Percentiles rank a stretch among this genome's conserved stretches.
phyloP scores from a whole-genome alignment of 495 filamentous ascomycete species.

The Friedmanniomyces simplex region DNA sequence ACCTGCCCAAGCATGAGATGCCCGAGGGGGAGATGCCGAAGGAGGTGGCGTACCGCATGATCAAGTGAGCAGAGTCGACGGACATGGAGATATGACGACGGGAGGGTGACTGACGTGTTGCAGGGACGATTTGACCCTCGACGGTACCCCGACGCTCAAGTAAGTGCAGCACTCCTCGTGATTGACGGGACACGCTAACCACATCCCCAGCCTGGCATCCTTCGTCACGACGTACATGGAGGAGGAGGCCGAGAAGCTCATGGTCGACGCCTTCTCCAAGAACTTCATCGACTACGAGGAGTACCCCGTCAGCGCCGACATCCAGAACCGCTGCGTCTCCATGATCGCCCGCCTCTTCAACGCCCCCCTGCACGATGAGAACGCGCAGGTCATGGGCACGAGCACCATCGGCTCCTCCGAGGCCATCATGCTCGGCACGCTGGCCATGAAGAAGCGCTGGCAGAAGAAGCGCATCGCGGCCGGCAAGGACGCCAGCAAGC shows the following conservation, averaged over 20 bases:
- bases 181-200: slow-evolving; percentile 1
- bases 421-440: slow-evolving; percentile 79
- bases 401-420: slow-evolving; percentile 79
- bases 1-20: slow-evolving; percentile 75
- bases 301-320: slow-evolving; percentile 79
- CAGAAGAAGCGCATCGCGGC: slow-evolving; percentile 69
- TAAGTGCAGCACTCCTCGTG: slow-evolving; percentile 32
- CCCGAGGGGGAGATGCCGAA: slow-evolving; percentile 82
- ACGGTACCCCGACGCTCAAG: slow-evolving; percentile 85
- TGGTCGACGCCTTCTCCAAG: slow-evolving; percentile 78
- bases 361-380: slow-evolving; percentile 43
- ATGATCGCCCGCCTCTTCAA: slow-evolving; percentile 91
- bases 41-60: slow-evolving; percentile 87
- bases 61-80: slow-evolving; percentile 43
- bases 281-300: slow-evolving; percentile 83
- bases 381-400: slow-evolving; percentile 62
- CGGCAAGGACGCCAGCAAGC: slow-evolving; percentile 61
- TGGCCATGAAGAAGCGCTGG: slow-evolving; percentile 95
- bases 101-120: background rate
- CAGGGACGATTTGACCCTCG: slow-evolving; percentile 70
- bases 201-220: slow-evolving; percentile 47
- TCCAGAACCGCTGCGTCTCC: slow-evolving; percentile 83
- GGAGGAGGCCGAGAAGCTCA: slow-evolving; percentile 82
- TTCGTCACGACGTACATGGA: slow-evolving; percentile 89
- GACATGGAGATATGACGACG: background rate